These are phyloP conservation scores for Podochytrium sp. DNA, from an alignment of 192 early-diverging fungal species.

Conservation along the genomic window DNA sequence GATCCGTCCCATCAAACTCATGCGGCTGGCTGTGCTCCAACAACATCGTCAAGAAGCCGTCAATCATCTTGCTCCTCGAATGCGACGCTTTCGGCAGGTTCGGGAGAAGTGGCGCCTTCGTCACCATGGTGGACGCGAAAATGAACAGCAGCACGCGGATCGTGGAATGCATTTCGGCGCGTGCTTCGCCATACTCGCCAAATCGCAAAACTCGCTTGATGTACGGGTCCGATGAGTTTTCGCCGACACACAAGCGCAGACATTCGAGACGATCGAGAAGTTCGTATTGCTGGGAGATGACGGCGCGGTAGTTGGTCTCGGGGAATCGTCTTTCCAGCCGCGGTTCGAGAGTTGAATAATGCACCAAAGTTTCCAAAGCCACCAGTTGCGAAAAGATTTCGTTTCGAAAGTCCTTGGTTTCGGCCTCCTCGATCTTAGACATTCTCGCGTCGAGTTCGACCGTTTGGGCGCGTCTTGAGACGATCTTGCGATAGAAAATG, in stretches of 20 bases:
- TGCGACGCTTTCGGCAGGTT: background rate
- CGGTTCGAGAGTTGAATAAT: conserved; percentile 15
- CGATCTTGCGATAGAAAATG: conserved; percentile 19
- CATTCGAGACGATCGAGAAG: conserved; percentile 28
- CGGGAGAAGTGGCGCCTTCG: background rate
- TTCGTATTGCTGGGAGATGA: background rate
- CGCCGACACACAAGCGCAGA: conserved; percentile 12
- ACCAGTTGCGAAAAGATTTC: conserved; percentile 9
- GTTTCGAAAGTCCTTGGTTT: conserved; percentile 1
- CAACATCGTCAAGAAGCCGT: background rate
- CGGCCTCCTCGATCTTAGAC: too few species aligned
- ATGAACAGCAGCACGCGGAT: too few species aligned
- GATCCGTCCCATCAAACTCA: background rate
- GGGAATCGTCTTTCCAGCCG: conserved; percentile 19
- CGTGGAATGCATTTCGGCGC: conserved; percentile 11
- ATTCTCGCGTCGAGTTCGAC: too few species aligned
- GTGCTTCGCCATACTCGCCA: background rate
- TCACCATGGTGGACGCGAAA: background rate
- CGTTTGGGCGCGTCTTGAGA: background rate
- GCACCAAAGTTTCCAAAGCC: conserved; percentile 25
- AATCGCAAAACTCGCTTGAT: background rate
- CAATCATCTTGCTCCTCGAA: background rate
- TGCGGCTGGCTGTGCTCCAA: background rate
- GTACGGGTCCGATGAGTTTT: background rate
- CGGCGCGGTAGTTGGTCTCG: background rate